Evolutionary conservation across 768 basidiomycete genomes (phyloP), one percentile per base, ranked within the genome.

Genomic region (Mycena latifolia): DNA sequence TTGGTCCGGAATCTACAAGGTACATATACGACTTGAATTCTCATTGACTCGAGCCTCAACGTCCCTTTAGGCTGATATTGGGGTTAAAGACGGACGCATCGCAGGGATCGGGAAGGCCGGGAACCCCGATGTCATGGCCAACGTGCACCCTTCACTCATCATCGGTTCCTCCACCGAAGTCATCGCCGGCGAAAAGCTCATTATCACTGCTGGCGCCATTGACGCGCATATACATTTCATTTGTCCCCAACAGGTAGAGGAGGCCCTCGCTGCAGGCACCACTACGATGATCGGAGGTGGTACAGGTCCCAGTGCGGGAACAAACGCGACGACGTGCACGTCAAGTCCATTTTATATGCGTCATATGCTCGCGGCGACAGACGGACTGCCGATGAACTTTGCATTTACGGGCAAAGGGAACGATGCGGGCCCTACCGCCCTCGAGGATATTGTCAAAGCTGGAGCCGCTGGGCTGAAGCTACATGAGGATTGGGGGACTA

Each of bases 271-370:
- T 3, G 80, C 87, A 0, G 95, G 95, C 4, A 93, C 91, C 48
- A 99, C 97, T 3, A 98, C 96, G 1, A 88, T 98, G 86, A 90
- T 99, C 57, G 97, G 97, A 15, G 97, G 97, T 15, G 97, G 98
- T 2, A 99, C 98, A 0, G 98, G 98, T 22, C 98, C 98, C 0
- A 89, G 89, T 51, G 91, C 94, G 0, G 93, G 94, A 24, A 90
- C 95, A 29, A 92, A 89, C 69, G 97, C 97, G 35, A 99, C 98
- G 58, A 96, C 98, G 0, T 98, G 97, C 74, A 99, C 98, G 0
- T 86, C 95, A 0, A 93, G 92, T 69, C 89, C 89, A 28, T 96
- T 93, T 77, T 95, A 97, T 76, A 90, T 99, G 84, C 82, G 84
- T 50, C 88, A 90, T 53, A 99, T 99, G 97, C 82, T 99, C 57